These are phyloP conservation scores for Leccinellum rugosiceps DNA, from an alignment of 768 basidiomycete genomes.

Conservation along the genomic window DNA sequence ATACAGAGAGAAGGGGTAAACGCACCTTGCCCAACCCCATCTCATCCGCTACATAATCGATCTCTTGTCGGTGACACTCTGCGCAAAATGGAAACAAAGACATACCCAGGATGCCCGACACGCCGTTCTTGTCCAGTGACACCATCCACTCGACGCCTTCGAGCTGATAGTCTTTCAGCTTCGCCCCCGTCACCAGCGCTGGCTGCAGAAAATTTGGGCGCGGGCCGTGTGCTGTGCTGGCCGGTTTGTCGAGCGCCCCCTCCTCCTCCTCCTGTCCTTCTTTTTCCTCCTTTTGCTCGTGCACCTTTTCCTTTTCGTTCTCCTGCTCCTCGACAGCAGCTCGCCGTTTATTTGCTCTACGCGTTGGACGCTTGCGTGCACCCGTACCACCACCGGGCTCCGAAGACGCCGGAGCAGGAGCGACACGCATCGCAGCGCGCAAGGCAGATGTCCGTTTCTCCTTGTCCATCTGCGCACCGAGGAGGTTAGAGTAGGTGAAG, in stretches of 20 bases:
- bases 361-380: slow-evolving; percentile 13
- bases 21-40: slow-evolving; percentile 88
- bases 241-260: slow-evolving; percentile 13
- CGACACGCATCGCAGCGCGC: slow-evolving; percentile 27
- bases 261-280: slow-evolving; percentile 2
- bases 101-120: slow-evolving; percentile 74
- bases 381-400: neutral
- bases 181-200: slow-evolving; percentile 76
- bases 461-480: slow-evolving; percentile 75
- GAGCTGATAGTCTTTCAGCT: slow-evolving; percentile 85
- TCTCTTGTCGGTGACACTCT: slow-evolving; percentile 6
- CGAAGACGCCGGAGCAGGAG: neutral
- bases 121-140: slow-evolving; percentile 79
- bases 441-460: slow-evolving; percentile 34
- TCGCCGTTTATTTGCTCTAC: slow-evolving; percentile 12
- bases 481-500: slow-evolving; percentile 65
- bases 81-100: slow-evolving; percentile 10
- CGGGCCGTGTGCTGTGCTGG: neutral
- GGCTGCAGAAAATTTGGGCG: slow-evolving; percentile 64
- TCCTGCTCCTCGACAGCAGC: slow-evolving; percentile 2
- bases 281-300: neutral
- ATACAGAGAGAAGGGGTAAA: neutral
- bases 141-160: slow-evolving; percentile 97
- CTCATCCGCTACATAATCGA: slow-evolving; percentile 67
- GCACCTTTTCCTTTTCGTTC: neutral